Conservation (phyloP, 805 yeast species). For the Ogataea angusta region DNA sequence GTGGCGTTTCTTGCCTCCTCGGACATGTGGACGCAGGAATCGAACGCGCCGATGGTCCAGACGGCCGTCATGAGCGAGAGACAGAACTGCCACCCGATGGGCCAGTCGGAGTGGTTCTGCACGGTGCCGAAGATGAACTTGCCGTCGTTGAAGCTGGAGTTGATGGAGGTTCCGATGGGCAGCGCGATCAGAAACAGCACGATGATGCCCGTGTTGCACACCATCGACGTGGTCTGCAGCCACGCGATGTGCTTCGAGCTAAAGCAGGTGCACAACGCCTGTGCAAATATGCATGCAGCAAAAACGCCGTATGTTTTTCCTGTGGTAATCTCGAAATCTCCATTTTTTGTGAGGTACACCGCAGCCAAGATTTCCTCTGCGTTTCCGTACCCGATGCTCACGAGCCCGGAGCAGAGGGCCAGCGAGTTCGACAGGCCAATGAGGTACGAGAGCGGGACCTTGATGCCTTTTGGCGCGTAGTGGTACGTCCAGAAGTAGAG, state of each 20-base stretch:
- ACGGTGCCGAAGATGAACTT: conserved; percentile 52
- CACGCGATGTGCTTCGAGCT: conserved; percentile 56
- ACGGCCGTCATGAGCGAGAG: conserved; percentile 55
- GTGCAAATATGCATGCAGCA: conserved; percentile 55
- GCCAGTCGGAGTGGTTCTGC: conserved; percentile 52
- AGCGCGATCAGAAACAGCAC: conserved; percentile 57
- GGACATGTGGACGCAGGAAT: conserved; percentile 68
- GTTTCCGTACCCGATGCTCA: conserved; percentile 69
- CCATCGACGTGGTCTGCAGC: conserved; percentile 57
- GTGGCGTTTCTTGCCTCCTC: conserved; percentile 68
- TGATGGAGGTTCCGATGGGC: conserved; percentile 54
- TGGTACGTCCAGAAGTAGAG: conserved; percentile 66
- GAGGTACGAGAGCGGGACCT: conserved; percentile 54
- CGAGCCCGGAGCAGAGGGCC: conserved; percentile 63
- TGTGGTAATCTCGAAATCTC: conserved; percentile 50
- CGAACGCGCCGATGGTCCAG: conserved; percentile 76
- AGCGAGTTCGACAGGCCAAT: conserved; percentile 68
- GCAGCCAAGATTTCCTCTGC: conserved; percentile 57
- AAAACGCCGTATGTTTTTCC: conserved; percentile 62
- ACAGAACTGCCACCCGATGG: conserved; percentile 55
- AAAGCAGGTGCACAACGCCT: conserved; percentile 49
- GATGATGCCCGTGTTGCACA: conserved; percentile 50
- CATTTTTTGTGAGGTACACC: conserved; percentile 49
- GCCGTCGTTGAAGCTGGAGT: conserved; percentile 45
- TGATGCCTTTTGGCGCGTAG: conserved; percentile 54